A percentile compares a stretch with the other conserved stretches of the same genome.
Evolutionary conservation across 441 rosid genomes (phyloP).

Genomic region (Populus hybrid): DNA sequence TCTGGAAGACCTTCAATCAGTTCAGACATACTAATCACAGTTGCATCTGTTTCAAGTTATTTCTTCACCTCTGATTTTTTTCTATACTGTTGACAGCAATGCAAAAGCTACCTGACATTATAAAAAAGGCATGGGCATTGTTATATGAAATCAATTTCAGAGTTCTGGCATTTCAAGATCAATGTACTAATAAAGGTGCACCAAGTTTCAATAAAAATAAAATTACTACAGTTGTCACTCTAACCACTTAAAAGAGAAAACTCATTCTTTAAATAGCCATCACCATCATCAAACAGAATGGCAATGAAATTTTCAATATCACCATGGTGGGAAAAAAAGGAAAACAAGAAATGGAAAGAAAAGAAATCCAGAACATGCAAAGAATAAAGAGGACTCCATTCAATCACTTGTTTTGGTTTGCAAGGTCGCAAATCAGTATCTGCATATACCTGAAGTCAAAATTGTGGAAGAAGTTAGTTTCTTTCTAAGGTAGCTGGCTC

Average conservation of each 20-base stretch:
- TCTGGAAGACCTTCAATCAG: slow-evolving; percentile 92
- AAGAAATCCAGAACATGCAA: not conserved
- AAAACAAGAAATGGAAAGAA: not conserved
- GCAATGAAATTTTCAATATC: not conserved
- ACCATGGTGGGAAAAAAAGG: not conserved
- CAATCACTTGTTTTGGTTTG: not conserved
- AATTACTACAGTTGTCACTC: not conserved
- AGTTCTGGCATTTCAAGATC: slow-evolving; percentile 6
- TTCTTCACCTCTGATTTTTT: slow-evolving; percentile 17
- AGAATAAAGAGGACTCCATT: not conserved
- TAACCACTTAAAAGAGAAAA: not conserved
- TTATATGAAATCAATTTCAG: not conserved
- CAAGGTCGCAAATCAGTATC: not conserved
- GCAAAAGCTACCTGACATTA: slow-evolving; percentile 29
- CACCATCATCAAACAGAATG: not conserved
- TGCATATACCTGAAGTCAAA: not conserved
- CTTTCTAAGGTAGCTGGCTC: not conserved
- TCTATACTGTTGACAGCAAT: slow-evolving; percentile 5
- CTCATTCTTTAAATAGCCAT: not conserved
- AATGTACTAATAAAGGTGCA: not conserved
- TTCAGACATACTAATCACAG: slow-evolving; percentile 61
- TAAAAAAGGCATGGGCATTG: not conserved
- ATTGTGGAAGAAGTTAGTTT: not conserved
- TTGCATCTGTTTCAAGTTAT: slow-evolving; percentile 28
- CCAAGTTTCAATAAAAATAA: not conserved